Conservation (phyloP, 1,284 basidiomycete species). For the Chiua sp. region DNA sequence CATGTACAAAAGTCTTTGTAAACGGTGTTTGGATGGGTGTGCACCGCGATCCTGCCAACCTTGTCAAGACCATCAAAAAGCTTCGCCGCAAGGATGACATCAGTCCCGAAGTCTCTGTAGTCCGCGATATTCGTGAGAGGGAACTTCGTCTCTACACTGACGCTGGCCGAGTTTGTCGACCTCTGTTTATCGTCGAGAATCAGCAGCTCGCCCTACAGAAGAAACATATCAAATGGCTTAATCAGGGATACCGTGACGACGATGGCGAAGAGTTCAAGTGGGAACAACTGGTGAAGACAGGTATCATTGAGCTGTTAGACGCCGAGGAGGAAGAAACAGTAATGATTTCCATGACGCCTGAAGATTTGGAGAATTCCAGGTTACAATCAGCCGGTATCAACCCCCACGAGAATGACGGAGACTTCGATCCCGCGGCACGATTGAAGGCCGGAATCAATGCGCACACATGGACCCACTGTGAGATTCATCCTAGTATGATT, state of each 20-base stretch:
- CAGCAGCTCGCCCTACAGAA: slow-evolving; percentile 86
- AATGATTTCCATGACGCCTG: slow-evolving; percentile 98
- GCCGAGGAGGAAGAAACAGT: slow-evolving; percentile 99
- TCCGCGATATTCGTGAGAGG: slow-evolving; percentile 95
- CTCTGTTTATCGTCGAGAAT: slow-evolving; percentile 96
- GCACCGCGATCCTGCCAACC: slow-evolving; percentile 92
- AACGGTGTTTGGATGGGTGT: slow-evolving; percentile 99
- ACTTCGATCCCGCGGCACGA: slow-evolving; percentile 88
- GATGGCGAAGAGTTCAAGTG: slow-evolving; percentile 77
- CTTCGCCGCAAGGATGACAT: slow-evolving; percentile 96
- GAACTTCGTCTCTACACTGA: slow-evolving; percentile 97
- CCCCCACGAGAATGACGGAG: slow-evolving; percentile 63
- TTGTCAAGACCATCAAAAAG: slow-evolving; percentile 93
- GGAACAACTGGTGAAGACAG: slow-evolving; percentile 86
- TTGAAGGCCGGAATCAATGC: slow-evolving; percentile 83
- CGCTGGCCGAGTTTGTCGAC: slow-evolving; percentile 95
- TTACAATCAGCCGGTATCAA: slow-evolving; percentile 68
- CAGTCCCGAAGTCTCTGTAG: slow-evolving; percentile 94
- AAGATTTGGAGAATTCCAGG: slow-evolving; percentile 90
- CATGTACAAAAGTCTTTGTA: slow-evolving; percentile 97
- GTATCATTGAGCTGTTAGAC: slow-evolving; percentile 94
- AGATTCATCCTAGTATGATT: slow-evolving; percentile 99
- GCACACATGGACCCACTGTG: slow-evolving; percentile 98
- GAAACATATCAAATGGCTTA: slow-evolving; percentile 83
- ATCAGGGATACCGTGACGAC: slow-evolving; percentile 55